phyloP scores from a whole-genome alignment of 352 stramenopile species.

The Phytopythium montanum region DNA sequence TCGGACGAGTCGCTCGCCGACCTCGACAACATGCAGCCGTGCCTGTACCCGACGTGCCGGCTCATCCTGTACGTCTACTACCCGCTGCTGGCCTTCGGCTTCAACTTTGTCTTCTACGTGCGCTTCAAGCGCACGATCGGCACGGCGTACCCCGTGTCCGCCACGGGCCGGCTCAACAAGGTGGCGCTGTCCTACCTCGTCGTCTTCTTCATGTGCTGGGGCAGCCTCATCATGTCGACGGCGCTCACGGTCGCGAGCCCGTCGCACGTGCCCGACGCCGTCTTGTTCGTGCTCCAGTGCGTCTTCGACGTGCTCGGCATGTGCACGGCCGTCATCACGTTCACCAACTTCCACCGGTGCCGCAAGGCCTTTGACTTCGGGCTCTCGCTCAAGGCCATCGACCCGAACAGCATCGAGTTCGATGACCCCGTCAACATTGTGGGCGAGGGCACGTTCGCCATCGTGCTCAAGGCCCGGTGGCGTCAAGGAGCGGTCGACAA shows the following conservation, averaged over 20 bases:
- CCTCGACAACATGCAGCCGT: slow-evolving; percentile 49
- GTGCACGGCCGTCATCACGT: slow-evolving; percentile 59
- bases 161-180: slow-evolving; percentile 60
- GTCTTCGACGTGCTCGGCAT: slow-evolving; percentile 70
- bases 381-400: slow-evolving; percentile 73
- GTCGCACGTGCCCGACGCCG: slow-evolving; percentile 18
- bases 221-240: slow-evolving; percentile 63
- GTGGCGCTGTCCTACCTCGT: slow-evolving; percentile 66
- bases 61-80: slow-evolving; percentile 80
- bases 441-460: slow-evolving; percentile 76
- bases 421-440: slow-evolving; percentile 74
- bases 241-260: slow-evolving; percentile 34
- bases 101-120: slow-evolving; percentile 79
- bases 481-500: slow-evolving; percentile 46
- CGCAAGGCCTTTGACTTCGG: slow-evolving; percentile 76
- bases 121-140: slow-evolving; percentile 75
- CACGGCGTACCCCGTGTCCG: slow-evolving; percentile 65
- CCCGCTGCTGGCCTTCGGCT: slow-evolving; percentile 61
- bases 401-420: slow-evolving; percentile 74
- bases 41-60: slow-evolving; percentile 59
- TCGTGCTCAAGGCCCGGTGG: slow-evolving; percentile 75
- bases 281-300: slow-evolving; percentile 51
- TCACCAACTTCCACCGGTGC: slow-evolving; percentile 73
- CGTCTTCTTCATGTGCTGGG: slow-evolving; percentile 72
- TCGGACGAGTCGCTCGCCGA: slow-evolving; percentile 29